These are phyloP conservation scores for Pseudozyma thailandica DNA, from an alignment of 1,284 basidiomycete species.

Conservation along the genomic window DNA sequence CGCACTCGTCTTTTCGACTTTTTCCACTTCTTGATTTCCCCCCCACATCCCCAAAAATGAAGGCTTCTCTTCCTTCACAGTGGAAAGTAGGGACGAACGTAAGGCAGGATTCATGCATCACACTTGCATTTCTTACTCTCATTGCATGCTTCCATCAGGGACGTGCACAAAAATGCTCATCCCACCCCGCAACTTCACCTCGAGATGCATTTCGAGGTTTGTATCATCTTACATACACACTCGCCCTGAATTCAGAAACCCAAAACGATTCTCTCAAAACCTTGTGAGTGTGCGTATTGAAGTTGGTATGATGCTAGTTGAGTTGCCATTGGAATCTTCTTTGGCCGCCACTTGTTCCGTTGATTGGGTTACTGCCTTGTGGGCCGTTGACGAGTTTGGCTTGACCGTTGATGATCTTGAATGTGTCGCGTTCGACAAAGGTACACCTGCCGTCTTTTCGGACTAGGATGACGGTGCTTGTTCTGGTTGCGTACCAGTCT, in stretches of 20 bases:
- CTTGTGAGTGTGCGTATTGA: not conserved
- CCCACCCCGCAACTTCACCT: not conserved
- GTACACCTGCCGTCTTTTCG: conserved; percentile 17
- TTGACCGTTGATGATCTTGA: conserved; percentile 4
- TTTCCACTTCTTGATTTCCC: not conserved
- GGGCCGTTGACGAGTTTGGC: conserved; percentile 24
- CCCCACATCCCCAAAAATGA: conserved; percentile 1
- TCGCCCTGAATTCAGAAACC: conserved; percentile 11
- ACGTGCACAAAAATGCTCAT: conserved; percentile 9
- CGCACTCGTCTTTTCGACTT: not conserved
- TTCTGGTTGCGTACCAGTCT: conserved; percentile 52
- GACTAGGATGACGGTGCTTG: conserved; percentile 42
- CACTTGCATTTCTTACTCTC: not conserved
- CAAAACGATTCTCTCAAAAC: conserved; percentile 13
- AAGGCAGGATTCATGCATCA: not conserved
- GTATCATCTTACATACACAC: conserved; percentile 37
- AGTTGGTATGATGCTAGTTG: not conserved
- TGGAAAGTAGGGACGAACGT: not conserved
- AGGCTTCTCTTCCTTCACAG: not conserved
- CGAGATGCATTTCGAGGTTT: conserved; percentile 19
- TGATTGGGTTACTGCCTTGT: not conserved
- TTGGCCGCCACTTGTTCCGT: conserved; percentile 13
- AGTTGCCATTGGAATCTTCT: conserved; percentile 19
- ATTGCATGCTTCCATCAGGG: not conserved
- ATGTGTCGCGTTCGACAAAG: conserved; percentile 47